Percentiles rank a stretch among this genome's conserved stretches.
These are phyloP conservation scores for Byssochlamys sp. DNA, from an alignment of 2,329 filamentous ascomycete genomes.

Conservation along the genomic window DNA sequence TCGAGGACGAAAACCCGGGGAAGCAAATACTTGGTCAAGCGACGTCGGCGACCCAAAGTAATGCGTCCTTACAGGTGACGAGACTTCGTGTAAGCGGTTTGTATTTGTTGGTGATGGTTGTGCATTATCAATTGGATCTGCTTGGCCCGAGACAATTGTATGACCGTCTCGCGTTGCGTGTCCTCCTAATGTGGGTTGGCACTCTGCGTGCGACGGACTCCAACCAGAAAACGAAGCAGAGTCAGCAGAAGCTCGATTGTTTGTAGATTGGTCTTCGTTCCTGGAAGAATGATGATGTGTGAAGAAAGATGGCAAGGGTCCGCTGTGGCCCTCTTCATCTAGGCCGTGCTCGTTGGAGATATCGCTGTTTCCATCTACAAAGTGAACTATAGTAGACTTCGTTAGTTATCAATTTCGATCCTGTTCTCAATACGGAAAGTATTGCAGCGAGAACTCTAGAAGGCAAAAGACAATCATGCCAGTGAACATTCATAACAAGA, in stretches of 20 bases:
- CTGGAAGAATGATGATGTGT: not conserved
- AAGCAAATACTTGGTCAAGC: not conserved
- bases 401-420: not conserved
- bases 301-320: not conserved
- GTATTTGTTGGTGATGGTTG: not conserved
- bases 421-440: not conserved
- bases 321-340: not conserved
- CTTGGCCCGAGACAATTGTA: not conserved
- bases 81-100: not conserved
- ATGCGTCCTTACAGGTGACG: not conserved
- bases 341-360: not conserved
- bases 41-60: not conserved
- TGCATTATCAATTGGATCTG: not conserved
- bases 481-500: not conserved
- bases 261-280: not conserved
- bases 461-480: not conserved
- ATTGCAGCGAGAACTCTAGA: not conserved
- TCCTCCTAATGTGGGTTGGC: not conserved
- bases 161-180: not conserved
- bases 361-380: not conserved
- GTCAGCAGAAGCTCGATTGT: not conserved
- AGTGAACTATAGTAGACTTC: not conserved
- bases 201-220: not conserved
- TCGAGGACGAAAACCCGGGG: slow-evolving; percentile 9
- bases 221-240: not conserved